Base-by-base conservation (phyloP, 1,284 basidiomycete species). In the Cutaneotrichosporon sp. region DNA sequence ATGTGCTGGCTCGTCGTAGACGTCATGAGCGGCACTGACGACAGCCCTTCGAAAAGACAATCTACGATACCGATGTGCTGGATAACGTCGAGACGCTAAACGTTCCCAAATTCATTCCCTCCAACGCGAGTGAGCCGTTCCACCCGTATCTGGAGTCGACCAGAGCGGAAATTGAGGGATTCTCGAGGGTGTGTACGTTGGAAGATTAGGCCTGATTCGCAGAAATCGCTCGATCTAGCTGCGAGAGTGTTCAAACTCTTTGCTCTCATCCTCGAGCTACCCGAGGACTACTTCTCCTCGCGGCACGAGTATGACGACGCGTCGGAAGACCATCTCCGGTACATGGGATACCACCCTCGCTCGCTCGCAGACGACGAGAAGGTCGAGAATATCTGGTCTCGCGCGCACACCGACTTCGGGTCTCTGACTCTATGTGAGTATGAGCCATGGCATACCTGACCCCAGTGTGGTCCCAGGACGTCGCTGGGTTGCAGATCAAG, bases 271-370 rank as follows among this genome's bases (percentile, higher is more conserved):
- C 59, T 71, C 20, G 67, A 71, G 37, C 56, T 71, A 26, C 65
- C 66, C 3, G 65, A 68, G 49, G 57, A 66, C 54, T 68, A 67
- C 54, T 69, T 71, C 55, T 63, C 67, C 11, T 61, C 66, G 17
- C 52, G 61, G 39, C 65, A 69, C 47, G 51, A 52, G 17, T 66
- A 69, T 54, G 58, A 62, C 11, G 44, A 56, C 35, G 49, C 62
- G 16, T 57, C 57, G 25, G 62, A 67, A 24, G 65, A 67, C 53
- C 65, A 68, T 49, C 52, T 67, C 33, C 53, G 67, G 26, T 67
- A 67, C 56, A 68, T 68, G 66, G 49, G 54, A 52, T 68, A 68
- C 37, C 64, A 65, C 49, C 66, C 64, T 17, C 57, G 66, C 31
- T 46, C 63, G 5, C 47, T 52, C n/a, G 64, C 60, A 29, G 64